Conservation (phyloP, 192 early-diverging fungal species). For the Backusella mclennaniae region DNA sequence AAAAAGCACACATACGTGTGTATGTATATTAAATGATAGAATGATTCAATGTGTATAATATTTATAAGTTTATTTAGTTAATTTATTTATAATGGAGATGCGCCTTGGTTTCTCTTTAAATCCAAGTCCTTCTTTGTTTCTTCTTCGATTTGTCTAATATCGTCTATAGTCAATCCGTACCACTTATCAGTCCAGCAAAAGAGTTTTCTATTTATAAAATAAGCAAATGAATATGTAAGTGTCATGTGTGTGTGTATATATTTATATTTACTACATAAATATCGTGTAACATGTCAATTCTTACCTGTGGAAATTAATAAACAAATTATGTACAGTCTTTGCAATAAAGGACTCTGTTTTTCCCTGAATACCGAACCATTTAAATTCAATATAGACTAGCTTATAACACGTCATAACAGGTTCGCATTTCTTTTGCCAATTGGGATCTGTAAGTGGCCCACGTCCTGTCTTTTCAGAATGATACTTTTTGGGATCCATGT, state of each 20-base stretch:
- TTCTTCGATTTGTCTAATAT: conserved; percentile 64
- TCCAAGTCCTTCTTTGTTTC: conserved; percentile 64
- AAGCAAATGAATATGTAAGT: not conserved
- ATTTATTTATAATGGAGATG: conserved; percentile 9
- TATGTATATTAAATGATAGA: not conserved
- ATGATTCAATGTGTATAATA: not conserved
- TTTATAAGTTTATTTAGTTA: not conserved
- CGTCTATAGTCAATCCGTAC: conserved; percentile 74
- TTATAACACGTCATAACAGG: conserved; percentile 87
- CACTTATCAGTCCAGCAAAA: conserved; percentile 78
- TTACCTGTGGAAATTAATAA: conserved; percentile 67
- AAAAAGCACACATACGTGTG: not conserved
- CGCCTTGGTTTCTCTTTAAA: conserved; percentile 29
- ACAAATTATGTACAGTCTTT: conserved; percentile 51
- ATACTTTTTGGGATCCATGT: conserved; percentile 66
- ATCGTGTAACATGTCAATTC: not conserved
- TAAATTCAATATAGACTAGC: conserved; percentile 74
- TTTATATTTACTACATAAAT: not conserved
- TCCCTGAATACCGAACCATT: conserved; percentile 68
- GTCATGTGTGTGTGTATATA: not conserved
- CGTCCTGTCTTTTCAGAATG: conserved; percentile 66
- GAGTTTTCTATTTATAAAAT: conserved; percentile 46
- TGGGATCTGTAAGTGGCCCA: conserved; percentile 56
- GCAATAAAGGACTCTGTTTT: conserved; percentile 69
- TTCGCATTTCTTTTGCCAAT: conserved; percentile 63